Evolutionary conservation across 768 basidiomycete genomes (phyloP).

Genomic region (Tricholoma furcatifolium): DNA sequence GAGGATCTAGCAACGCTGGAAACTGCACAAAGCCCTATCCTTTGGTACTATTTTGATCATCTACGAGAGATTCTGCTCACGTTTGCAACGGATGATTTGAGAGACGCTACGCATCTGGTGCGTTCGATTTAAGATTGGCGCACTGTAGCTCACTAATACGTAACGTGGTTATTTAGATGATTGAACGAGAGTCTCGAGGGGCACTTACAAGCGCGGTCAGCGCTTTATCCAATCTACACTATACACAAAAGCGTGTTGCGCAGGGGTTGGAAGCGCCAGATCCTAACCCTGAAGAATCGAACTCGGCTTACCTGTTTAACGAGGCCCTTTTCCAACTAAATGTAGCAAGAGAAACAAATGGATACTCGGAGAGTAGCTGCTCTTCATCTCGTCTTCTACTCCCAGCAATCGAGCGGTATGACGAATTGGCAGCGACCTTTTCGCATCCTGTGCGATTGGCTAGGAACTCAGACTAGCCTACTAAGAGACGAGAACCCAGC

Average conservation of each 20-base stretch:
- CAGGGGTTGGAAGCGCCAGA: conserved; percentile 60
- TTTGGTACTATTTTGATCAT: conserved; percentile 74
- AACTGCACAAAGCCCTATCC: conserved; percentile 51
- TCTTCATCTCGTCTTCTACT: conserved; percentile 72
- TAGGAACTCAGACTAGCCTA: conserved; percentile 58
- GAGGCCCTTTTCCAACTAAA: conserved; percentile 65
- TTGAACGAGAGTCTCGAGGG: conserved; percentile 66
- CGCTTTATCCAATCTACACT: conserved; percentile 73
- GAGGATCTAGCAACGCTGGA: conserved; percentile 24
- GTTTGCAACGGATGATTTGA: conserved; percentile 60
- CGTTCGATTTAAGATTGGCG: conserved; percentile 25
- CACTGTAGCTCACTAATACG: conserved; percentile 9
- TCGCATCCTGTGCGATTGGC: conserved; percentile 74
- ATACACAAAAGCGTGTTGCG: conserved; percentile 57
- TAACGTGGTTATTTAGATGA: conserved; percentile 37
- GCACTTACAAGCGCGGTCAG: conserved; percentile 72
- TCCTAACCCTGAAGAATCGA: conserved; percentile 51
- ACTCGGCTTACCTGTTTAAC: conserved; percentile 65
- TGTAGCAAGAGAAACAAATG: conserved; percentile 51
- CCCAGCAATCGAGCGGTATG: conserved; percentile 65
- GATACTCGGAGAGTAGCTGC: conserved; percentile 71
- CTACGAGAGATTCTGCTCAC: conserved; percentile 66
- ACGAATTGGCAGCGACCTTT: conserved; percentile 73
- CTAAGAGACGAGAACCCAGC: conserved; percentile 64
- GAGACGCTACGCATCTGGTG: conserved; percentile 66